Conservation (phyloP, 2,329 filamentous ascomycete species). For the Coniochaeta hoffmannii region DNA sequence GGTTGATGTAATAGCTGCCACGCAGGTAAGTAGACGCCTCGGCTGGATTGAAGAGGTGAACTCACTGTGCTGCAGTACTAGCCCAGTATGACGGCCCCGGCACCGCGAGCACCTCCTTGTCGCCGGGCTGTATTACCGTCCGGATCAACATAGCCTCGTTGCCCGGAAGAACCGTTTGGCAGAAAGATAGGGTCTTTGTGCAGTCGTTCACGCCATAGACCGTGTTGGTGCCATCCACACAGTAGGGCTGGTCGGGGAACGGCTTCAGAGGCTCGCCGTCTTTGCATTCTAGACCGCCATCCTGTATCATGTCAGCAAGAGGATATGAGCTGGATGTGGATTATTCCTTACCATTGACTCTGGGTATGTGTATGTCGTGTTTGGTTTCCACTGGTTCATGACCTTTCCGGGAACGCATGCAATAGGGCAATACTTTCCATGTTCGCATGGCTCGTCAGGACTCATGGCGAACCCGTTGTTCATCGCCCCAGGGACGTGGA, state of each 20-base stretch:
- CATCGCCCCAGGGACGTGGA: constrained; percentile 56
- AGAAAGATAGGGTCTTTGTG: constrained; percentile 58
- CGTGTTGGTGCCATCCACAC: constrained; percentile 59
- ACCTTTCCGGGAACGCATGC: constrained; percentile 70
- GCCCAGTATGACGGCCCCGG: constrained; percentile 65
- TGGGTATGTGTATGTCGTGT: constrained; percentile 61
- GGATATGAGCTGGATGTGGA: constrained; percentile 1
- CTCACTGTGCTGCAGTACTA: constrained; percentile 66
- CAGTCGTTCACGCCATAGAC: constrained; percentile 62
- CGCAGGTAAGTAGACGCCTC: constrained; percentile 11
- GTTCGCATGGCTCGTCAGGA: constrained; percentile 61
- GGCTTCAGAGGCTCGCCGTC: constrained; percentile 61
- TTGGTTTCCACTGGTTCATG: constrained; percentile 71
- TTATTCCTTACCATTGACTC: constrained; percentile 63
- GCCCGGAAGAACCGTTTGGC: constrained; percentile 71
- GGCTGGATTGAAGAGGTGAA: constrained; percentile 11
- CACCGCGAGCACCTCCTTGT: constrained; percentile 56
- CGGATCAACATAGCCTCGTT: constrained; percentile 80
- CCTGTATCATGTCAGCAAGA: constrained; percentile 33
- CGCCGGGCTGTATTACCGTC: constrained; percentile 48
- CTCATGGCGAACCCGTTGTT: constrained; percentile 79
- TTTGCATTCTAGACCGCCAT: constrained; percentile 69
- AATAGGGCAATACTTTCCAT: constrained; percentile 66
- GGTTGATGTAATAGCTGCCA: constrained; percentile 67
- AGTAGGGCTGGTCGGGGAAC: constrained; percentile 61